Evolutionary conservation across 2,329 filamentous ascomycete species (phyloP).

Genomic region (Fusarium nisikadoi): DNA sequence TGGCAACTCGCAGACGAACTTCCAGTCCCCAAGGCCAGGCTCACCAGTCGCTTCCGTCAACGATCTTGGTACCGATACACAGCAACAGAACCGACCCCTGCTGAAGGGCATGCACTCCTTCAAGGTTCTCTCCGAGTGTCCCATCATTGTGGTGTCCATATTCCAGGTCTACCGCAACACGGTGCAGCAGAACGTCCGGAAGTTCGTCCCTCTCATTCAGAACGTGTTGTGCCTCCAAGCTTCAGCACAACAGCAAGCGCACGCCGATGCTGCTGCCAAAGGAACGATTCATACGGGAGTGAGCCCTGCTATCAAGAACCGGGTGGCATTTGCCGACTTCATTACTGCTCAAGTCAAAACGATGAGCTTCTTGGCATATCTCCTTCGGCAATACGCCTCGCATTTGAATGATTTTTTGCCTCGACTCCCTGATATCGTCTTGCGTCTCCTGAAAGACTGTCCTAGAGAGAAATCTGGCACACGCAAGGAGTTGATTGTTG

Average conservation of each 20-base stretch:
- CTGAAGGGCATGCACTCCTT: slow-evolving; percentile 98
- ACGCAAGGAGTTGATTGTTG: slow-evolving; percentile 93
- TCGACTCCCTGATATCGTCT: slow-evolving; percentile 86
- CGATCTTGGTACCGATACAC: slow-evolving; percentile 83
- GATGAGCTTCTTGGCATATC: slow-evolving; percentile 97
- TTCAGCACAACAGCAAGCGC: slow-evolving; percentile 90
- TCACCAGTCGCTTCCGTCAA: slow-evolving; percentile 86
- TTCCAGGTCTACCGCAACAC: slow-evolving; percentile 90
- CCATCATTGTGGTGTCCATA: slow-evolving; percentile 97
- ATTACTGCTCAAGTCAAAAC: slow-evolving; percentile 99
- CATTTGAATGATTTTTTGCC: slow-evolving; percentile 90
- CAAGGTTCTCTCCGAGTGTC: slow-evolving; percentile 97
- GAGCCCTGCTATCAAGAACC: slow-evolving; percentile 91
- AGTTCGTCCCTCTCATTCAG: slow-evolving; percentile 95
- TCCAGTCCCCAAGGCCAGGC: slow-evolving; percentile 88
- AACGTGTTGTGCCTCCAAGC: slow-evolving; percentile 88
- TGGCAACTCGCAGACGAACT: slow-evolving; percentile 73
- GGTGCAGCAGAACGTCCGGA: slow-evolving; percentile 85
- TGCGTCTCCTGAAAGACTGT: slow-evolving; percentile 91
- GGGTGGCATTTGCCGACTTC: slow-evolving; percentile 94
- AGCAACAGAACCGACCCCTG: slow-evolving; percentile 82
- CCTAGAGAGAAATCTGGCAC: slow-evolving; percentile 93
- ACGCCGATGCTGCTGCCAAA: slow-evolving; percentile 82
- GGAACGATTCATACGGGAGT: slow-evolving; percentile 91
- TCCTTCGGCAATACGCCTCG: slow-evolving; percentile 87